Base-by-base conservation (phyloP, 2,329 filamentous ascomycete genomes). In the Exophiala spinifera region DNA sequence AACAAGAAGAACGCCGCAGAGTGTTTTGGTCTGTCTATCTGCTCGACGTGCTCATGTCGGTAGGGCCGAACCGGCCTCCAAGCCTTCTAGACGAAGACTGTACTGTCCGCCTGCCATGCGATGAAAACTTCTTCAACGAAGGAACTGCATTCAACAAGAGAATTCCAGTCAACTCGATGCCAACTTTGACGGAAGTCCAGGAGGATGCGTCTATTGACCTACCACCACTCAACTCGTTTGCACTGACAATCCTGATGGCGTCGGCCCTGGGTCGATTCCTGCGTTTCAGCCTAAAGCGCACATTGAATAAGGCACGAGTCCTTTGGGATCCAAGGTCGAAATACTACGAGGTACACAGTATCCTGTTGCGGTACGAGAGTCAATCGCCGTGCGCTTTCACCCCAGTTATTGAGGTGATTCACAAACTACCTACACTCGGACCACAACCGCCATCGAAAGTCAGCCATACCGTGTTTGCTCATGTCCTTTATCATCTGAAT, bases 11-110 rank as follows among this genome's bases (percentile, higher is more conserved):
- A 68, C 80, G 91, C 48, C 83, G 91, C 51, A 84, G 91, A 31
- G 89, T 94, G 62, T 96, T 91, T 91, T 96, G 91, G 91, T 80
- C 96, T n/a, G 78, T 94, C 49, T 96, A 95, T 74, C 89, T 88
- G 37, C 88, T 94, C 45, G 91, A 96, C 71, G 84, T 91, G 36
- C 90, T 96, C 72, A 74, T 96, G 45, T 89, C 91, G 0, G 76
- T 96, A 11, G 96, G 91, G 76, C 96, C 95, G 71, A 96, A 96
- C 68, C 82, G 89, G 44, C 91, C 91, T 1, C 76, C 96, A 10
- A 92, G 89, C 63, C 78, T 96, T 25, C 80, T 95, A 50, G 91
- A 96, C 39, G 34, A 51, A 15, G 51, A 49, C 34, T 64, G 62
- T 36, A 58, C 52, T 15, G 42, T 64, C 25, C 59, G 51, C 37